These are phyloP conservation scores for Diplodia seriata DNA, from an alignment of 2,329 filamentous ascomycete genomes.

Conservation along the genomic window DNA sequence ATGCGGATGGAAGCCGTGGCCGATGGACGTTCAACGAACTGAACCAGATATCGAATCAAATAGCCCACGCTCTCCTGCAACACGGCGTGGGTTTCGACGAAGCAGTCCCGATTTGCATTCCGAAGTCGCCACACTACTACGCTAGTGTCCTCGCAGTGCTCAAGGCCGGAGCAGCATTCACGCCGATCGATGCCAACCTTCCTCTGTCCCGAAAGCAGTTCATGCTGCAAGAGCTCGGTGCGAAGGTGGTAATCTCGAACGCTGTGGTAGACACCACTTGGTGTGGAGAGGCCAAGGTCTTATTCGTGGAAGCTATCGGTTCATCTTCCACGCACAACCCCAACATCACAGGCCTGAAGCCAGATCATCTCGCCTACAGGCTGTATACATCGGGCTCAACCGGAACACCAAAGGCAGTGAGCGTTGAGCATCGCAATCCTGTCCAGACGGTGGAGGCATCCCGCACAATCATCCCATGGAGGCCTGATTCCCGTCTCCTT, in stretches of 20 bases:
- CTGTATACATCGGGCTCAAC: conserved; percentile 55
- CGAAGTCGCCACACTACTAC: conserved; percentile 47
- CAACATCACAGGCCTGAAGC: conserved; percentile 39
- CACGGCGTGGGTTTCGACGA: conserved; percentile 41
- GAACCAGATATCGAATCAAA: conserved; percentile 43
- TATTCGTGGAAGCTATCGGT: conserved; percentile 32
- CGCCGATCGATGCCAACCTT: conserved; percentile 46
- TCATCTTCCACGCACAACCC: conserved; percentile 35
- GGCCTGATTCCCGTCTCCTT: conserved; percentile 46
- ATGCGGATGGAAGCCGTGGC: conserved; percentile 41
- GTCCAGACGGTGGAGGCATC: conserved; percentile 52
- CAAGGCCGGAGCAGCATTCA: conserved; percentile 50
- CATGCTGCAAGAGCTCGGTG: conserved; percentile 46
- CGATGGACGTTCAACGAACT: conserved; percentile 45
- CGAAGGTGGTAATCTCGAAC: conserved; percentile 41
- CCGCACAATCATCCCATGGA: conserved; percentile 50
- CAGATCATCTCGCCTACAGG: conserved; percentile 50
- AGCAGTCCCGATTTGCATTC: conserved; percentile 46
- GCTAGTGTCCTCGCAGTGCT: conserved; percentile 49
- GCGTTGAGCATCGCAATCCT: conserved; percentile 51
- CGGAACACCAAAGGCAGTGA: conserved; percentile 53
- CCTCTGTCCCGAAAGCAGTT: conserved; percentile 45
- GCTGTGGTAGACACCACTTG: conserved; percentile 33
- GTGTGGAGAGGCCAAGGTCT: conserved; percentile 24
- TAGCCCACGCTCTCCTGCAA: conserved; percentile 43